phyloP scores from a whole-genome alignment of 164 flowering plant genomes.

The Houttuynia cordata region DNA sequence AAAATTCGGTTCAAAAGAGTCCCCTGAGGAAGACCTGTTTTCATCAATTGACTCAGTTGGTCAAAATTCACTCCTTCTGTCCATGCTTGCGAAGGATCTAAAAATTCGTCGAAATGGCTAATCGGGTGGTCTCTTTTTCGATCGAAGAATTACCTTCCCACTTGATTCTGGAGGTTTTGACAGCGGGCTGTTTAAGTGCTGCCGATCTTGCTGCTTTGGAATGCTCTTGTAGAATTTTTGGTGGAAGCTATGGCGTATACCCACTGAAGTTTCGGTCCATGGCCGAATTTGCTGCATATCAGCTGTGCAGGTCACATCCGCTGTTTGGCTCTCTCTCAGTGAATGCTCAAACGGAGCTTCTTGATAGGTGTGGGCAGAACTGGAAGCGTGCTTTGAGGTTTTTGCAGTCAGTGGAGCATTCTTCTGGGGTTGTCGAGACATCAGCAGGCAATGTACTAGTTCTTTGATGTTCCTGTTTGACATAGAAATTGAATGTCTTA shows the following conservation, averaged over 20 bases:
- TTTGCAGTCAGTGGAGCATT: slow-evolving; percentile 71
- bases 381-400: slow-evolving; percentile 90
- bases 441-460: slow-evolving; percentile 81
- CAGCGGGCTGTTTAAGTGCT: slow-evolving; percentile 47
- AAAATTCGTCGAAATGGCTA: slow-evolving; percentile 5
- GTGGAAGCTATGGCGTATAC: slow-evolving; percentile 42
- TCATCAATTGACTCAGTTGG: background rate
- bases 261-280: slow-evolving; percentile 53
- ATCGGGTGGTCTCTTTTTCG: background rate
- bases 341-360: slow-evolving; percentile 29
- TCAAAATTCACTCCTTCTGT: background rate
- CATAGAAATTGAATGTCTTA: background rate
- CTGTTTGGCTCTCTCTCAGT: slow-evolving; percentile 28
- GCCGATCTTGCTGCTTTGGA: slow-evolving; percentile 63
- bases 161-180: slow-evolving; percentile 63
- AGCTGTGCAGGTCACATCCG: slow-evolving; percentile 39
- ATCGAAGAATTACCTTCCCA: slow-evolving; percentile 82
- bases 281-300: slow-evolving; percentile 69
- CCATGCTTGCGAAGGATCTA: background rate
- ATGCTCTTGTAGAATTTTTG: slow-evolving; percentile 49
- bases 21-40: background rate
- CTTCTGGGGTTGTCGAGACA: slow-evolving; percentile 56
- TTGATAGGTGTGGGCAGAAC: slow-evolving; percentile 53
- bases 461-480: slow-evolving; percentile 18
- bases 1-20: background rate